These are phyloP conservation scores for Mucor velutinosus DNA, from an alignment of 371 early-diverging fungal species.

Conservation along the genomic window DNA sequence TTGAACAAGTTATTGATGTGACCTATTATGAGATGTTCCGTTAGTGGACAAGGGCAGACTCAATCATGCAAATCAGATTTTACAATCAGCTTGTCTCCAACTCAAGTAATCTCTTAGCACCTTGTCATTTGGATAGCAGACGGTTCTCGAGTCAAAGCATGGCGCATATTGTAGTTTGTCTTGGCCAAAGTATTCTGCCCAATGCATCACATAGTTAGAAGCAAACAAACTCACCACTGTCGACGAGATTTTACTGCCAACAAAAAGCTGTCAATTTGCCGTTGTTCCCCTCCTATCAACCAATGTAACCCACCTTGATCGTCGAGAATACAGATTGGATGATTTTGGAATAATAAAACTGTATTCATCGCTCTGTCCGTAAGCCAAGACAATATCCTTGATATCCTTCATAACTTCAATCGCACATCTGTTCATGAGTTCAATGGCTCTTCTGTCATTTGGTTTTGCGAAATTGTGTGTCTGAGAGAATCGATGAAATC, in stretches of 20 bases:
- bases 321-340: constrained; percentile 76
- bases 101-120: constrained; percentile 88
- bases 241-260: constrained; percentile 78
- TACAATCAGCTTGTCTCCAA: constrained; percentile 96
- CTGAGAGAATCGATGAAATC: constrained; percentile 90
- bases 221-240: constrained; percentile 88
- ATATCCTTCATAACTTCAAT: constrained; percentile 76
- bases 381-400: constrained; percentile 83
- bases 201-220: constrained; percentile 80
- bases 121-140: constrained; percentile 82
- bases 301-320: constrained; percentile 57
- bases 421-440: constrained; percentile 88
- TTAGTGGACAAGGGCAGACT: not conserved
- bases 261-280: not conserved
- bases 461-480: constrained; percentile 89
- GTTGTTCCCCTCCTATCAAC: not conserved
- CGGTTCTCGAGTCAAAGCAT: constrained; percentile 89
- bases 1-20: constrained; percentile 92
- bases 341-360: constrained; percentile 78
- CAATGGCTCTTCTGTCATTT: constrained; percentile 84
- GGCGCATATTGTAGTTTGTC: constrained; percentile 77
- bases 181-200: constrained; percentile 76
- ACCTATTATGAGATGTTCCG: constrained; percentile 29
- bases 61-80: not conserved
- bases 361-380: constrained; percentile 96